These are phyloP conservation scores for Schizochytrium sp. DNA, from an alignment of 108 stramenopile species.

Conservation along the genomic window DNA sequence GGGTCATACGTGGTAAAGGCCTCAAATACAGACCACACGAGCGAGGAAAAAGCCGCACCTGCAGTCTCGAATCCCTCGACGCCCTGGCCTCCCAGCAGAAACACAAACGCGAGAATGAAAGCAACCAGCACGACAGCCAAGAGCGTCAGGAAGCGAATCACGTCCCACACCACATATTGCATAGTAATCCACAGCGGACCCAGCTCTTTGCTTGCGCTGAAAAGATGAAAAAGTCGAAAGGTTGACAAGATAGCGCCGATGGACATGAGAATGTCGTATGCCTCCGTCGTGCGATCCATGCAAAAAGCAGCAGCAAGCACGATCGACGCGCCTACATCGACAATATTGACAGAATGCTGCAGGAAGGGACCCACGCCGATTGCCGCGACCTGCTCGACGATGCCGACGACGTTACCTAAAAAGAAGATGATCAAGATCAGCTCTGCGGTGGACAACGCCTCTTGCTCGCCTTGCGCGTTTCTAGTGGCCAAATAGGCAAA, in stretches of 20 bases:
- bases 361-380: not conserved
- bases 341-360: not conserved
- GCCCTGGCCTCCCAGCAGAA: not conserved
- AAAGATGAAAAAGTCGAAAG: not conserved
- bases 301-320: not conserved
- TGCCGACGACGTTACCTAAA: not conserved
- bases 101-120: not conserved
- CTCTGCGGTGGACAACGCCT: not conserved
- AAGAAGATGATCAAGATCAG: not conserved
- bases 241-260: not conserved
- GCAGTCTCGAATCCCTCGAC: not conserved
- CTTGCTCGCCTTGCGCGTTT: not conserved
- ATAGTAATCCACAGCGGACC: constrained; percentile 6
- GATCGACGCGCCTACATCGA: not conserved
- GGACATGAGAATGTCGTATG: not conserved
- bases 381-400: not conserved
- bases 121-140: not conserved
- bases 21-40: constrained; percentile 1
- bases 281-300: not conserved
- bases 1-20: not conserved
- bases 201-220: constrained; percentile 1
- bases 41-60: not conserved
- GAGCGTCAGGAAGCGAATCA: not conserved
- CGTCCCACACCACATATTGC: constrained; percentile 10
- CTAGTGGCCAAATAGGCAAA: not conserved